phyloP scores from a whole-genome alignment of 441 rosid species.

The Kokia cookei region DNA sequence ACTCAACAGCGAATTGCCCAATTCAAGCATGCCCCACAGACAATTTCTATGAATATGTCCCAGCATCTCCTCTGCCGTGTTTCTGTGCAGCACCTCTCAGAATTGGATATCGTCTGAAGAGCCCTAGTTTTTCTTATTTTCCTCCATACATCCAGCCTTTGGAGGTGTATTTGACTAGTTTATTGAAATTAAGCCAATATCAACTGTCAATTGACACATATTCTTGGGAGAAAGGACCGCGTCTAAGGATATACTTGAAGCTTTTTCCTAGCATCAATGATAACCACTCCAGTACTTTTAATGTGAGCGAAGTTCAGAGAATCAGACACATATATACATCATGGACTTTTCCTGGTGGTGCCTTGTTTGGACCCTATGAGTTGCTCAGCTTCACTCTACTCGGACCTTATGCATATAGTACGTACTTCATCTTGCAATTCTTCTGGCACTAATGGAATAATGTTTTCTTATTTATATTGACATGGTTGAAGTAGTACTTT shows the following conservation, averaged over 20 bases:
- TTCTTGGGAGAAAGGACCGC: conserved; percentile 76
- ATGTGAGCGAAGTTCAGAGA: conserved; percentile 59
- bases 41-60: conserved; percentile 62
- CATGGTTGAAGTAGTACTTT: neutral
- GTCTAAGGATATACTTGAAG: conserved; percentile 74
- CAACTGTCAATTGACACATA: conserved; percentile 56
- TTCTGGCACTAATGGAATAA: neutral
- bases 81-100: conserved; percentile 80
- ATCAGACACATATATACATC: conserved; percentile 49
- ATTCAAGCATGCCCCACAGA: conserved; percentile 62
- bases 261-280: conserved; percentile 51
- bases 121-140: conserved; percentile 83
- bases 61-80: conserved; percentile 57
- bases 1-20: conserved; percentile 32
- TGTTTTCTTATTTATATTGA: neutral
- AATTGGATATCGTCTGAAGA: conserved; percentile 82
- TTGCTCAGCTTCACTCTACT: conserved; percentile 81
- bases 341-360: conserved; percentile 53
- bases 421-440: conserved; percentile 14
- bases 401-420: conserved; percentile 76
- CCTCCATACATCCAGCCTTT: conserved; percentile 47
- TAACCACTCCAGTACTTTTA: conserved; percentile 28
- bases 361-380: conserved; percentile 86
- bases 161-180: conserved; percentile 40
- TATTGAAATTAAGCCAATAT: conserved; percentile 51